These are phyloP conservation scores for Pholiota microspora DNA, from an alignment of 768 basidiomycete species.

Conservation along the genomic window DNA sequence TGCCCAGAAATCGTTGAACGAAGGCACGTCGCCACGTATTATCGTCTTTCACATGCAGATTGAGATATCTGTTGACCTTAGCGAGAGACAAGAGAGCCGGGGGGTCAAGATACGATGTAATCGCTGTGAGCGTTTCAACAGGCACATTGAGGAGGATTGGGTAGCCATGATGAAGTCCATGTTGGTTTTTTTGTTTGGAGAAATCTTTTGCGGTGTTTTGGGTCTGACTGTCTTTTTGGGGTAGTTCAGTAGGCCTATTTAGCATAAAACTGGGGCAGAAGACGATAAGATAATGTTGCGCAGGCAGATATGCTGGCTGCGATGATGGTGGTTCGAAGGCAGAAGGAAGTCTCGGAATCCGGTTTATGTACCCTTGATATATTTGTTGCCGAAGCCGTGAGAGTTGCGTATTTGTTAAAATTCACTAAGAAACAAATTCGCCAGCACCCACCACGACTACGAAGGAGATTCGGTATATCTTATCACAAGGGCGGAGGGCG, in stretches of 20 bases:
- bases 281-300: constrained; percentile 13
- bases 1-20: constrained; percentile 61
- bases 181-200: constrained; percentile 34
- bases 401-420: too few species aligned
- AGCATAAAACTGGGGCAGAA: constrained; percentile 60
- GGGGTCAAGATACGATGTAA: constrained; percentile 73
- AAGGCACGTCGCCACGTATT: constrained; percentile 81
- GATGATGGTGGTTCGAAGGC: constrained; percentile 19
- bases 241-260: constrained; percentile 45
- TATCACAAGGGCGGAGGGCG: too few species aligned
- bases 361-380: too few species aligned
- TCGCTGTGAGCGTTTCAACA: constrained; percentile 69
- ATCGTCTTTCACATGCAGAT: constrained; percentile 71
- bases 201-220: constrained; percentile 28
- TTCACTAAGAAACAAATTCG: too few species aligned
- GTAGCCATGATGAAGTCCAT: constrained; percentile 45
- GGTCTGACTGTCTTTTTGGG: constrained; percentile 33
- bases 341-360: constrained; percentile 6
- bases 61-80: constrained; percentile 47
- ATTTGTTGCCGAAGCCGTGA: too few species aligned
- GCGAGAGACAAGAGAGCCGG: constrained; percentile 57
- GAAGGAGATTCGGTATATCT: too few species aligned
- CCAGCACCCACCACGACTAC: too few species aligned
- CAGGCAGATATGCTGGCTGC: constrained; percentile 25
- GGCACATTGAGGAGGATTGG: constrained; percentile 54